Evolutionary conservation across 2,329 filamentous ascomycete species (phyloP), one percentile per base, ranked within the genome.

Genomic region (Xylariaceae sp.): DNA sequence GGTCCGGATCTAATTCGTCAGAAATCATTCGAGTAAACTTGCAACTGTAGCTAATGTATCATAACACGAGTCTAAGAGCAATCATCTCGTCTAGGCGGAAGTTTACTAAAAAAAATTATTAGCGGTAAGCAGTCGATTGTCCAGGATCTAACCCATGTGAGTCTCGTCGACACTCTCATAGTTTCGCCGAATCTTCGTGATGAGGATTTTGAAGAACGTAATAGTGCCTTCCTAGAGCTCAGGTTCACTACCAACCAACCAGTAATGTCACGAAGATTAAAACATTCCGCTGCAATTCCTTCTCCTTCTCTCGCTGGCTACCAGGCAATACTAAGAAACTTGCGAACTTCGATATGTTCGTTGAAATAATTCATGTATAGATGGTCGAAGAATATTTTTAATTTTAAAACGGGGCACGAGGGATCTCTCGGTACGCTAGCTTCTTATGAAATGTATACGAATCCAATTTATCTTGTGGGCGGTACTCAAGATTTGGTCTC

Each of bases 381-480:
- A 49, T 88, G 84, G 0, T 87, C 88, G 0, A 88, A 75, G 49
- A 91, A 90, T 0, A 91, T 69, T 35, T 87, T 86, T 0, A 91
- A 74, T 50, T 82, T 74, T 6, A 53, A 55, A n/a, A 63, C 45
- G 15, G 61, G 50, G 0, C 26, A 24, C 42, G 49, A 10, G 65
- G 55, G 9, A 62, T 40, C 9, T 18, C 21, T 10, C 55, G 52
- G 21, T 21, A 9, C 20, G 35, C 20, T 15, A 54, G 29, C 11
- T 7, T 15, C 6, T 53, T 23, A 1, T 64, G 64, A 10, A 59
- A 51, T 2, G 53, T 59, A 46, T 60, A 60, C 7, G 67, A 48
- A 20, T 62, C 52, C 11, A 68, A 35, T 4, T 36, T 23, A 11
- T 68, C 55, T 0, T 66, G 46, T 0, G 43, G 30, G 2, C 21